Evolutionary conservation across 148 eudicot species (phyloP).

Genomic region (Drosera capensis): DNA sequence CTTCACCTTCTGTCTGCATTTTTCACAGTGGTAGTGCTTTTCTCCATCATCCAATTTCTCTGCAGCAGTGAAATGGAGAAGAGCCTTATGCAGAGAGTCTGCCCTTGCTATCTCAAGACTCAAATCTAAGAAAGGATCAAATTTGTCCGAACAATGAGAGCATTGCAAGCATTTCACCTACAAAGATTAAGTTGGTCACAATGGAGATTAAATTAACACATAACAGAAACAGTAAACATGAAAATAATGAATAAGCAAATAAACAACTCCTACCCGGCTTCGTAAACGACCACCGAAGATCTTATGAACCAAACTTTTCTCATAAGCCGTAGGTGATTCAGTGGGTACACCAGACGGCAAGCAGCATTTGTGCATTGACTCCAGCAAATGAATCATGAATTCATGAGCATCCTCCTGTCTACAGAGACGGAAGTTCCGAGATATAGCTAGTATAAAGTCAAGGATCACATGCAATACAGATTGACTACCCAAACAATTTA

Average conservation of each 20-base stretch:
- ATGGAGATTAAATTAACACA: background rate
- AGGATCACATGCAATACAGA: conserved; percentile 19
- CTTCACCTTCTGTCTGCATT: conserved; percentile 81
- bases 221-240: background rate
- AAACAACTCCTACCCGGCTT: conserved; percentile 46
- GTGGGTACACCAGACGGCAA: conserved; percentile 79
- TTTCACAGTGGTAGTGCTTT: conserved; percentile 70
- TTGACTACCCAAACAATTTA: background rate
- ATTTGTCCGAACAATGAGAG: conserved; percentile 64
- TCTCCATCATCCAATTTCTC: conserved; percentile 91
- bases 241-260: background rate
- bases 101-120: conserved; percentile 85
- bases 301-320: conserved; percentile 81
- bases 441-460: conserved; percentile 59
- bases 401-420: conserved; percentile 99
- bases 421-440: conserved; percentile 60
- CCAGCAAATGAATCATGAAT: conserved; percentile 86
- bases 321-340: conserved; percentile 87
- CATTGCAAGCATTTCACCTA: conserved; percentile 95
- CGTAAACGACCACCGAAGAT: conserved; percentile 90
- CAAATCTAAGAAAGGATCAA: conserved; percentile 81
- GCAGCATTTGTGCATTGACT: conserved; percentile 93
- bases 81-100: conserved; percentile 60
- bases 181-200: conserved; percentile 1
- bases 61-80: conserved; percentile 54